Evolutionary conservation across 495 filamentous ascomycete species (phyloP), one percentile per base, ranked within the genome.

Genomic region (Bryoglossum gracile): DNA sequence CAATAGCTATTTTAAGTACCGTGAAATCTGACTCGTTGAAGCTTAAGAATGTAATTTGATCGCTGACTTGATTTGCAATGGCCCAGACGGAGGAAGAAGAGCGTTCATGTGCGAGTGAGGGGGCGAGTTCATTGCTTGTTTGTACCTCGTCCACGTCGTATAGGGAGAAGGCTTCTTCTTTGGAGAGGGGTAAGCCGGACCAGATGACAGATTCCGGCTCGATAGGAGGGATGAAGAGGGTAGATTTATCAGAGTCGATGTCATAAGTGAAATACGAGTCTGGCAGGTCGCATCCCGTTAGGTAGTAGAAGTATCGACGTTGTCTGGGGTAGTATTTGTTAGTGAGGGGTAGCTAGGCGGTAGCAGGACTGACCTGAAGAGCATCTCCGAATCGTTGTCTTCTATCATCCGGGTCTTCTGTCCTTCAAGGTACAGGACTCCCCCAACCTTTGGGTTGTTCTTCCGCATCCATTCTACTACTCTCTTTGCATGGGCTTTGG

Each of bases 201-300:
- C 94, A 99, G 56, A 97, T 87, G n/a, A 97, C 92, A 33, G 80
- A 81, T 23, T 94, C 86, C 35, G 89, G 80, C 46, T 94, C 80
- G 59, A 94, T 77, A 2, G 88, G 84, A 4, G 94, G 91, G 53
- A 99, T 92, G 70, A 87, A 99, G 43, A 97, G 82, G 8, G 87
- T 96, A 18, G 89, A 76, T 56, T 81, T 77, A 53, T 76, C 71
- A 17, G 73, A 72, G 37, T 72, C 68, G 39, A 94, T 79, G 55
- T 92, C 80, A 72, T 97, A 94, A 45, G 84, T 77, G 43, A 90
- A 73, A 63, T 80, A 84, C 58, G 82, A 84, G 66, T 97, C 90
- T 41, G 88, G 80, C 18, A 90, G 72, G 23, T 79, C 68, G 63
- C 87, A 94, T 56, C 94, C 94, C 13, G 87, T 87, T 21, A 99